phyloP scores from a whole-genome alignment of 208 protist species.

The Perkinsela sp. region DNA sequence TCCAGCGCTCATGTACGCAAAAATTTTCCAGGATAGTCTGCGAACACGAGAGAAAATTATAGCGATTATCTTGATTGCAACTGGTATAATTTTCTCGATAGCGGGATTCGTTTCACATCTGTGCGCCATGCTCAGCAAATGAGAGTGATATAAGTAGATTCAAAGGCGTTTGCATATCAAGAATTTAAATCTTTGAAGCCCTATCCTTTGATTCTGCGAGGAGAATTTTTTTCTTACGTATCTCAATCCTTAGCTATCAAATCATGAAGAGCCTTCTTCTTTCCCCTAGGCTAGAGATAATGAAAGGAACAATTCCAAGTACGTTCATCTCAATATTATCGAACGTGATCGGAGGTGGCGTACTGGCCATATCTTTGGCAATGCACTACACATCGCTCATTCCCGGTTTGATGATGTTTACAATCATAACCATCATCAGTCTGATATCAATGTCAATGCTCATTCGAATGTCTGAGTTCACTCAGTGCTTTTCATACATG shows the following conservation, averaged over 20 bases:
- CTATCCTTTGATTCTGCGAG: no score
- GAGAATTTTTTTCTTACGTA: no score
- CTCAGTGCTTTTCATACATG: constrained; percentile 6
- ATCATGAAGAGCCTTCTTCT: no score
- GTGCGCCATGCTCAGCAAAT: not conserved
- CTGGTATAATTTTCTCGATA: not conserved
- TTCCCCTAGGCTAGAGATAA: no score
- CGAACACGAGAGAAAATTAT: not conserved
- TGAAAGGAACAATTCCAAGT: not conserved
- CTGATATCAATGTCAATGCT: constrained; percentile 5
- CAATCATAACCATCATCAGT: constrained; percentile 1
- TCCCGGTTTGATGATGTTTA: constrained; percentile 3
- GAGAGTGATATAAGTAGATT: not conserved
- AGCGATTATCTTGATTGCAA: not conserved
- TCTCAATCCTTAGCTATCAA: no score
- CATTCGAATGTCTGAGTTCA: constrained; percentile 2
- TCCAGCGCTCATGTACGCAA: constrained; percentile 4
- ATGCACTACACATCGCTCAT: constrained; percentile 6
- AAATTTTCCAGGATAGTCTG: constrained; percentile 1
- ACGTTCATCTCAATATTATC: constrained; percentile 7
- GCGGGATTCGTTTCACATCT: not conserved
- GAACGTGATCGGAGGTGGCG: constrained; percentile 8
- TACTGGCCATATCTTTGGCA: constrained; percentile 6
- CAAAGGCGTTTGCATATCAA: no score
- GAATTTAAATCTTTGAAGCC: no score